Base-by-base conservation (phyloP, 2,329 filamentous ascomycete species). In the Xylariaceae sp. region DNA sequence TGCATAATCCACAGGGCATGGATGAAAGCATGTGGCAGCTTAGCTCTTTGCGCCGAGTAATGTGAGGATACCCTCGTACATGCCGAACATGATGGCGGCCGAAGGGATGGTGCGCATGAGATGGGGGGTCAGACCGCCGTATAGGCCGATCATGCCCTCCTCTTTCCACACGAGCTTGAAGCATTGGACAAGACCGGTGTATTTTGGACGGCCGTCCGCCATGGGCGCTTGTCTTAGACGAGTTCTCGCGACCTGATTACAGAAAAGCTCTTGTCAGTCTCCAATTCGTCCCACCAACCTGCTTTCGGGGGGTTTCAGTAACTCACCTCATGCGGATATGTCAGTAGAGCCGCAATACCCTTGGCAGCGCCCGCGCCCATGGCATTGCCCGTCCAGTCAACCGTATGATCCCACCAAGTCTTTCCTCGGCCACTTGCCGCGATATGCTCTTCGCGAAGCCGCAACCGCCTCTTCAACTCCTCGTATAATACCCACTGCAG, bases 401-500 rank as follows among this genome's bases (percentile, higher is more conserved):
- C 74, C 0, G 79, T 78, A 43, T 77, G 71, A 55, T 96, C 89
- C 81, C 83, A 88, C 50, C 70, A 64, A 4, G 68, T 85, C 60
- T 76, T 81, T 26, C 74, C 67, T 31, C 80, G 70, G 1, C 84
- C 83, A 67, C 62, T 80, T 52, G 48, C 65, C 46, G 59, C 70
- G 34, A 77, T 71, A 36, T 64, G 67, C 53, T 71, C 72, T 60
- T 85, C 83, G 43, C 88, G 70, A 31, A 67, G 65, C 31, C 74
- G 76, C 23, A 96, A 67, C n/a, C 71, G 70, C 16, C 76, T 69
- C 73, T 96, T 97, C 71, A 94, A 81, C 62, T 89, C 84, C 67
- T 97, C 89, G 64, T 96, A 97, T 53, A 96, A 67, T 56, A 94
- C 82, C 88, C 88, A 95, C 61, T 97, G 89, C 54, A 95, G 64